These are phyloP conservation scores for Chaetomiaceae sp. DNA, from an alignment of 2,329 filamentous ascomycete genomes.

Conservation along the genomic window DNA sequence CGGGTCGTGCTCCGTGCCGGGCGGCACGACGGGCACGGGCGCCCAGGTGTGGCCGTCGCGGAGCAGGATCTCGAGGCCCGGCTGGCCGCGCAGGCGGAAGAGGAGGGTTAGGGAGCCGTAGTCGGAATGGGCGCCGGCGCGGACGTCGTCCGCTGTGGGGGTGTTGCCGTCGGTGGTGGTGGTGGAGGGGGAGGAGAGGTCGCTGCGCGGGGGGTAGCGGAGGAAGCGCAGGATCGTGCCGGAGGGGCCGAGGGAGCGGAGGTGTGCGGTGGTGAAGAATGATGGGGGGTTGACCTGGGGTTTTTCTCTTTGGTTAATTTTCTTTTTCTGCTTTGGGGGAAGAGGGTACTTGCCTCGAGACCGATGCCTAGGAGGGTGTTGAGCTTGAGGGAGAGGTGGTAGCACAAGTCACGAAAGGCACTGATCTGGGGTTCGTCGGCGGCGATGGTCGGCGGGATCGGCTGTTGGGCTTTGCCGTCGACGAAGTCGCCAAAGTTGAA, in stretches of 20 bases:
- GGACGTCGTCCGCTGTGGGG: constrained; percentile 57
- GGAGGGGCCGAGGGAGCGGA: constrained; percentile 39
- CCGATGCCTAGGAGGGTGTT: constrained; percentile 74
- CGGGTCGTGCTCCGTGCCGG: constrained; percentile 52
- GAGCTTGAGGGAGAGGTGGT: constrained; percentile 65
- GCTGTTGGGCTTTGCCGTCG: constrained; percentile 66
- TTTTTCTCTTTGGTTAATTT: no score
- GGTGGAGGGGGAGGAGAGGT: constrained; percentile 23
- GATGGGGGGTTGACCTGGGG: constrained; percentile 43
- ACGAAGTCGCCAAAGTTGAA: constrained; percentile 87
- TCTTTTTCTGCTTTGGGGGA: no score
- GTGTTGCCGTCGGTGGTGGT: constrained; percentile 28
- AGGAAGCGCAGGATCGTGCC: constrained; percentile 65
- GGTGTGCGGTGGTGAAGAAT: constrained; percentile 53
- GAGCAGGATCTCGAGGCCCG: constrained; percentile 77
- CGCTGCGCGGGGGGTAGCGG: constrained; percentile 58
- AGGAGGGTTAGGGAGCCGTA: constrained; percentile 71
- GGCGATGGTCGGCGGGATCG: constrained; percentile 62
- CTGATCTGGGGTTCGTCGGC: constrained; percentile 56
- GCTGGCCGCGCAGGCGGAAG: constrained; percentile 80
- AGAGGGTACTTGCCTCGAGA: constrained; percentile 48
- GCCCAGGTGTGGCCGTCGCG: constrained; percentile 49
- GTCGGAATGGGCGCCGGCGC: constrained; percentile 89
- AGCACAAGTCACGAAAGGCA: constrained; percentile 66
- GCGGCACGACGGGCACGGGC: constrained; percentile 62